Evolutionary conservation across 2,329 filamentous ascomycete genomes (phyloP).

Genomic region (Aspergillus pseudonomiae): DNA sequence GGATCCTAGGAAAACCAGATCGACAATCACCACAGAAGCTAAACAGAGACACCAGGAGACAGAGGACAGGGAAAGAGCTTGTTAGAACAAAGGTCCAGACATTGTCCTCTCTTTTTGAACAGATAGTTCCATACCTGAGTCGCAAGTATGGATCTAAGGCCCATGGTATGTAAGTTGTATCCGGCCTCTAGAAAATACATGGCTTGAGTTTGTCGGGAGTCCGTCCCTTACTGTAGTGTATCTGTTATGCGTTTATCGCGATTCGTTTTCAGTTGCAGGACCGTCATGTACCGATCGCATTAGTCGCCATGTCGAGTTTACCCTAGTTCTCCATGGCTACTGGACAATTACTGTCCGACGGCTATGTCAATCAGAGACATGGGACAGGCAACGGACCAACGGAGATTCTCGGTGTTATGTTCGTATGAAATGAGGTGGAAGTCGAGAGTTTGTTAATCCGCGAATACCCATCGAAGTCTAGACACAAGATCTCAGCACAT

Average conservation of each 20-base stretch:
- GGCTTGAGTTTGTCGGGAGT: background rate
- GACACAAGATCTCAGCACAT: background rate
- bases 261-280: background rate
- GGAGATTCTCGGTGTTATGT: background rate
- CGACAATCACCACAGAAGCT: background rate
- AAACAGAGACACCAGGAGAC: background rate
- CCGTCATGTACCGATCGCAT: background rate
- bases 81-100: background rate
- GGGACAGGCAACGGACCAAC: background rate
- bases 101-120: background rate
- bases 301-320: too few species aligned
- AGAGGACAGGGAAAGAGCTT: background rate
- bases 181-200: background rate
- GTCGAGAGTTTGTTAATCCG: background rate
- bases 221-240: background rate
- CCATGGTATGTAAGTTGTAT: background rate
- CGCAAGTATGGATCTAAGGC: background rate
- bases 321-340: background rate
- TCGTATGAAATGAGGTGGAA: background rate
- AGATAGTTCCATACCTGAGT: background rate
- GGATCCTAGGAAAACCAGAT: background rate
- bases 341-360: background rate
- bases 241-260: background rate
- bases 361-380: background rate
- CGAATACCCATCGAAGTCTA: background rate